A percentile compares a stretch with the other conserved stretches of the same genome.
Conservation (phyloP, 2,329 filamentous ascomycete genomes). For the Stachybotrys chartarum region DNA sequence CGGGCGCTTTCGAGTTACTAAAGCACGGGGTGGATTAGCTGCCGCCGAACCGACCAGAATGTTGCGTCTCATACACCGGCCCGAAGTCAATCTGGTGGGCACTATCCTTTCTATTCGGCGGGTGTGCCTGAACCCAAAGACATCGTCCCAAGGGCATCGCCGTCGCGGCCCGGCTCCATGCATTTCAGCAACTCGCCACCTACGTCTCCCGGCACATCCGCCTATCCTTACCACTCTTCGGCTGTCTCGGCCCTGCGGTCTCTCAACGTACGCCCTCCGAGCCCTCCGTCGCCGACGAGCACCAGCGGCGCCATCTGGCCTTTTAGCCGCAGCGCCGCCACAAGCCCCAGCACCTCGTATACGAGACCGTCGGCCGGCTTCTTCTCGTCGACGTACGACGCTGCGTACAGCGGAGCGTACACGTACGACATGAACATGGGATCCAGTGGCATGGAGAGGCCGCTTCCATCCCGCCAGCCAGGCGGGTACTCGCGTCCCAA, state of each 20-base stretch:
- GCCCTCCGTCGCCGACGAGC: conserved; percentile 45
- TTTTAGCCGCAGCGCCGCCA: conserved; percentile 42
- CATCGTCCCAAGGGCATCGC: conserved; percentile 57
- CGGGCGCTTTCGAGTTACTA: conserved; percentile 8
- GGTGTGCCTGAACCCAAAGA: conserved; percentile 48
- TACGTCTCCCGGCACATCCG: conserved; percentile 32
- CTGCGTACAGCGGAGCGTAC: conserved; percentile 30
- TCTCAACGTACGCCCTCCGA: conserved; percentile 45
- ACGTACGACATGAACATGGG: conserved; percentile 23
- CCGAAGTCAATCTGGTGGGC: conserved; percentile 23
- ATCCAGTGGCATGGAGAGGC: conserved; percentile 39
- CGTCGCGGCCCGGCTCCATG: conserved; percentile 50
- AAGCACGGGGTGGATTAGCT: conserved; percentile 28
- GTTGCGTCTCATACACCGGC: conserved; percentile 21
- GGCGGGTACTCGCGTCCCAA: conserved; percentile 49
- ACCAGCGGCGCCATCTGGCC: conserved; percentile 43
- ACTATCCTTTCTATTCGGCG: conserved; percentile 37
- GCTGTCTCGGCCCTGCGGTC: conserved; percentile 50
- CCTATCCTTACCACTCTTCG: conserved; percentile 31
- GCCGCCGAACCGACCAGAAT: conserved; percentile 45
- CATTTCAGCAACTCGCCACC: conserved; percentile 46
- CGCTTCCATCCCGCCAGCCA: conserved; percentile 48
- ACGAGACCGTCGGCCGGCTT: conserved; percentile 30
- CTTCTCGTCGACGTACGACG: conserved; percentile 48
- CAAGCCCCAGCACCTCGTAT: conserved; percentile 48